A percentile compares a stretch with the other conserved stretches of the same genome.
phyloP scores from a whole-genome alignment of 2,329 filamentous ascomycete genomes.

The Conoideocrella luteorostrata region DNA sequence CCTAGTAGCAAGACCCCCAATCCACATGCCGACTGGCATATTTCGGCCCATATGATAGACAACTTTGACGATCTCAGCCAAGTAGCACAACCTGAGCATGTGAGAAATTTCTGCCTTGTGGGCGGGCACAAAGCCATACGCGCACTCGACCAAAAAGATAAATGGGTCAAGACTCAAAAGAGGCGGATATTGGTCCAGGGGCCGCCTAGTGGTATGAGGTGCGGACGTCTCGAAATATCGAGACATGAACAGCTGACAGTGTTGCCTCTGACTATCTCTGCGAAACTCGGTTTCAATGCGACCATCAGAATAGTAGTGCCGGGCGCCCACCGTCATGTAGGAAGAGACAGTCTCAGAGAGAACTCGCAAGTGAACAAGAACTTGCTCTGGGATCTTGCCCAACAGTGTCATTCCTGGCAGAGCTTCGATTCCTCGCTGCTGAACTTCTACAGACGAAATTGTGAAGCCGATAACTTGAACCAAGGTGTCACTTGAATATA shows the following conservation, averaged over 20 bases:
- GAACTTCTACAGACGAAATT: conserved; percentile 83
- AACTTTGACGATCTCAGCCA: conserved; percentile 85
- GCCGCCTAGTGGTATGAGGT: conserved; percentile 15
- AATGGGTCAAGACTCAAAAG: conserved; percentile 67
- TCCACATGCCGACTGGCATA: conserved; percentile 43
- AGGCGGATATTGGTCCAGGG: conserved; percentile 44
- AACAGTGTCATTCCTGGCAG: conserved; percentile 69
- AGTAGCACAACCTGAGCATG: conserved; percentile 77
- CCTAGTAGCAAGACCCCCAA: conserved; percentile 37
- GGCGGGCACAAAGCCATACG: conserved; percentile 61
- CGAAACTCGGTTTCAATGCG: conserved; percentile 61
- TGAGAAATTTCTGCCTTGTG: conserved; percentile 70
- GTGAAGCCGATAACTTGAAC: conserved; percentile 70
- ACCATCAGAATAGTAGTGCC: conserved; percentile 54
- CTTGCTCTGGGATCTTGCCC: conserved; percentile 77
- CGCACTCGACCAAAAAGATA: conserved; percentile 73
- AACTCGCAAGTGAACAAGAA: conserved; percentile 79
- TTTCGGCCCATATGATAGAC: conserved; percentile 54
- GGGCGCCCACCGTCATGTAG: conserved; percentile 70
- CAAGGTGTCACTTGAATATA: conserved; percentile 52
- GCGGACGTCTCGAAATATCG: conserved; percentile 37
- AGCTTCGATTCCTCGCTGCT: conserved; percentile 77
- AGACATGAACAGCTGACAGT: conserved; percentile 68
- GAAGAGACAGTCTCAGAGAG: conserved; percentile 83
- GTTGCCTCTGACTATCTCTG: conserved; percentile 62